Conservation (phyloP, 805 yeast species). For the Starmerella riodocensis region DNA sequence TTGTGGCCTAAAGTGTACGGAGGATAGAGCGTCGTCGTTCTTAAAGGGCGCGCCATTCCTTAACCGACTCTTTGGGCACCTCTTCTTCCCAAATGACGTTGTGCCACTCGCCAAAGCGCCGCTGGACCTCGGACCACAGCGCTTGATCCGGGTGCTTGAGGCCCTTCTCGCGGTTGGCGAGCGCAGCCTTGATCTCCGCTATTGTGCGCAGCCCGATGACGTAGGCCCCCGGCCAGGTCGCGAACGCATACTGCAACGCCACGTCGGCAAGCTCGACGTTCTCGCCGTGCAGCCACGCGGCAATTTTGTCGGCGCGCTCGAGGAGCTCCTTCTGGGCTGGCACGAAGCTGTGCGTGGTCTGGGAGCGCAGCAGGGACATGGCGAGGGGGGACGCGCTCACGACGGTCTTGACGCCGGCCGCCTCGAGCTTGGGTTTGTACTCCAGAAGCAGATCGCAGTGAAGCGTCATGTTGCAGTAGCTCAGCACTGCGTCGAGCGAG, state of each 20-base stretch:
- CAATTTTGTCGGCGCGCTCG: conserved; percentile 33
- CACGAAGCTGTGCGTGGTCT: conserved; percentile 59
- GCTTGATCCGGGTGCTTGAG: conserved; percentile 13
- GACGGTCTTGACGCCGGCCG: conserved; percentile 43
- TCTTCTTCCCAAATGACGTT: conserved; percentile 15
- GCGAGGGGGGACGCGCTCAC: conserved; percentile 75
- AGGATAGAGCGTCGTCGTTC: not conserved
- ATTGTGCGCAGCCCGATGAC: conserved; percentile 66
- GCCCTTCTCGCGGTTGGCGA: conserved; percentile 42
- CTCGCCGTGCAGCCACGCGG: conserved; percentile 33
- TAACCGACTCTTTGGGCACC: not conserved
- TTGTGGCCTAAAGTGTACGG: not conserved
- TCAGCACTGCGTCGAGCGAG: conserved; percentile 58
- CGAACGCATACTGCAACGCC: conserved; percentile 63
- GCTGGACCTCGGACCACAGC: conserved; percentile 11
- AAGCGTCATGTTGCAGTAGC: conserved; percentile 69
- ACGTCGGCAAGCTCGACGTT: conserved; percentile 64
- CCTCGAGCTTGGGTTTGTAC: conserved; percentile 35
- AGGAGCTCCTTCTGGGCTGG: conserved; percentile 57
- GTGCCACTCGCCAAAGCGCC: conserved; percentile 15
- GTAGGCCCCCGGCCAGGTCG: conserved; percentile 53
- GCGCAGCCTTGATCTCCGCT: conserved; percentile 51
- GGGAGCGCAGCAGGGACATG: conserved; percentile 70
- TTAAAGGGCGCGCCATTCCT: conserved; percentile 3
- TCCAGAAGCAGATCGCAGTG: conserved; percentile 51